Evolutionary conservation across 78 protist genomes (phyloP).

Genomic region (Tieghemostelium lacteum): DNA sequence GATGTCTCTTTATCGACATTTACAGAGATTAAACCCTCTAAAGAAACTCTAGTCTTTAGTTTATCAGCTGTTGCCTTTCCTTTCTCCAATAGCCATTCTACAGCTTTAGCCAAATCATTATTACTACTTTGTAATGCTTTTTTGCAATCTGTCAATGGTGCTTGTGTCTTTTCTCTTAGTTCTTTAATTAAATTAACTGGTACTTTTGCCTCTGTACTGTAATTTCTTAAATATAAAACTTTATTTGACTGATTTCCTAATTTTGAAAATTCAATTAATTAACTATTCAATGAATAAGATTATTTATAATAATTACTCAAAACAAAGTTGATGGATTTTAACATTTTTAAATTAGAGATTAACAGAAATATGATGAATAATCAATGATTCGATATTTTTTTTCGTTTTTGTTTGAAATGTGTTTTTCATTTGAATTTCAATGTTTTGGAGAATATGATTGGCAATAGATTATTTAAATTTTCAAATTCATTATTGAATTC

Average conservation of each 20-base stretch:
- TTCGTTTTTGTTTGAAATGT: too few species aligned
- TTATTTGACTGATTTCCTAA: too few species aligned
- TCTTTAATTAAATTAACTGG: slow-evolving; percentile 29
- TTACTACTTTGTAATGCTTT: slow-evolving; percentile 27
- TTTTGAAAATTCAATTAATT: background rate
- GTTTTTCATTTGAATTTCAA: too few species aligned
- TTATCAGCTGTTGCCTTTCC: slow-evolving; percentile 60
- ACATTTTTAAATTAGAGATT: background rate
- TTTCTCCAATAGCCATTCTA: slow-evolving; percentile 56
- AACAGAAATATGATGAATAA: background rate
- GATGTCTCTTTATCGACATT: background rate
- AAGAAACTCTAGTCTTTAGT: slow-evolving; percentile 29
- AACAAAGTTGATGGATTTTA: background rate
- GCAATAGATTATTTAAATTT: too few species aligned
- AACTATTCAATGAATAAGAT: background rate
- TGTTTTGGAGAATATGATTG: too few species aligned
- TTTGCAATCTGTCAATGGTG: slow-evolving; percentile 62
- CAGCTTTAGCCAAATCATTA: slow-evolving; percentile 28
- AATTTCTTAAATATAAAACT: too few species aligned
- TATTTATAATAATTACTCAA: slow-evolving; percentile 1
- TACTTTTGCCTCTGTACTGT: slow-evolving; percentile 21
- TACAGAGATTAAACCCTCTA: slow-evolving; percentile 49
- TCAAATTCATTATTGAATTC: too few species aligned
- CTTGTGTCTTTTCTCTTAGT: slow-evolving; percentile 44
- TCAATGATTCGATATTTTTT: background rate